phyloP scores from a whole-genome alignment of 306 rosid species.

The Fragaria iinumae region DNA sequence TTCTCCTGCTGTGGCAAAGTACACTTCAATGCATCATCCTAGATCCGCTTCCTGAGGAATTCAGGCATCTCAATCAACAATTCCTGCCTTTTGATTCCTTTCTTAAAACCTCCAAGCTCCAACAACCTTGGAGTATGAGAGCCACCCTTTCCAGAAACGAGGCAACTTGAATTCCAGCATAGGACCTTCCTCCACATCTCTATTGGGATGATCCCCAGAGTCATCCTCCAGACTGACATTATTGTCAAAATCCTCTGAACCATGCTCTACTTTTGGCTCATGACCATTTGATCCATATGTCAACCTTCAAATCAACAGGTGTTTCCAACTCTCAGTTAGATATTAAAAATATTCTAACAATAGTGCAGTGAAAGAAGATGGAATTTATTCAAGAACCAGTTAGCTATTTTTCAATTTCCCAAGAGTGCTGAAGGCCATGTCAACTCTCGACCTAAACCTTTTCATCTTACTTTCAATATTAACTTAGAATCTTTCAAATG shows the following conservation, averaged over 20 bases:
- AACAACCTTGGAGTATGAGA: conserved; percentile 30
- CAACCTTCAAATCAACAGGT: conserved; percentile 23
- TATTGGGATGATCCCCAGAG: background rate
- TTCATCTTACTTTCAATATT: background rate
- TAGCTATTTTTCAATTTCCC: background rate
- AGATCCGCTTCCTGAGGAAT: conserved; percentile 8
- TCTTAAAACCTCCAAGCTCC: conserved; percentile 21
- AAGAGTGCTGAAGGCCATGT: background rate
- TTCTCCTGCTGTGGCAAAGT: background rate
- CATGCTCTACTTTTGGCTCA: conserved; percentile 8
- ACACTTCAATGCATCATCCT: conserved; percentile 16
- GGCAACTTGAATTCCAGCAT: conserved; percentile 27
- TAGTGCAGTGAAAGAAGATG: background rate
- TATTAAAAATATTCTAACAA: background rate
- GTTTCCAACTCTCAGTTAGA: conserved; percentile 9
- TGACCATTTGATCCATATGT: conserved; percentile 21
- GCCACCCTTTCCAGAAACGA: conserved; percentile 32
- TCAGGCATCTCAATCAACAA: conserved; percentile 9
- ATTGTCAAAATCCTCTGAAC: conserved; percentile 7
- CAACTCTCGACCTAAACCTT: background rate
- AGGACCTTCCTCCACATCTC: conserved; percentile 20
- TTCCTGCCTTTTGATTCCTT: conserved; percentile 28
- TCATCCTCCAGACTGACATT: conserved; percentile 13
- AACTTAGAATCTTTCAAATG: background rate
- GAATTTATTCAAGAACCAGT: background rate